A percentile compares a stretch with the other conserved stretches of the same genome.
These are phyloP conservation scores for Cryptosporidium sp. DNA, from an alignment of 169 alveolate species.

Conservation along the genomic window DNA sequence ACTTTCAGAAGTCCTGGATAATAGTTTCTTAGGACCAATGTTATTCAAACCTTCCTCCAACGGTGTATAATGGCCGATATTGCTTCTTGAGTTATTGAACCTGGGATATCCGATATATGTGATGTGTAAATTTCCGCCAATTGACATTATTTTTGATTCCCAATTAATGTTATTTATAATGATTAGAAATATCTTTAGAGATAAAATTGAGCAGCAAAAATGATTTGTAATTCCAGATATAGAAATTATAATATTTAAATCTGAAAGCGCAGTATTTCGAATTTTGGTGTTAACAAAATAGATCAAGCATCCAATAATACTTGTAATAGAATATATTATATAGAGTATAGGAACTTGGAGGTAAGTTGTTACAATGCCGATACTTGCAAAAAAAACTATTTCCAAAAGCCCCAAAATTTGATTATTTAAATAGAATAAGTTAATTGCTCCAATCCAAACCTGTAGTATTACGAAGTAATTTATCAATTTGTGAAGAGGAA, in stretches of 20 bases:
- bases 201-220: conserved; percentile 36
- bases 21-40: not conserved
- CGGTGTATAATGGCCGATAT: not conserved
- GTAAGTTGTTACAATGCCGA: conserved; percentile 3
- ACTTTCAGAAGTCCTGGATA: not conserved
- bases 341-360: conserved; percentile 17
- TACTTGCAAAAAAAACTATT: not conserved
- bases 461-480: conserved; percentile 11
- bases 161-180: conserved; percentile 15
- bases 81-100: not conserved
- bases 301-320: conserved; percentile 15
- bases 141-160: not conserved
- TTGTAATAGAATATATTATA: conserved; percentile 9
- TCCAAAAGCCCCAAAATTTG: conserved; percentile 25
- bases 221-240: conserved; percentile 10
- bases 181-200: conserved; percentile 7
- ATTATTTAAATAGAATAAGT: conserved; percentile 1
- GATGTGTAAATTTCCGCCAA: conserved; percentile 1
- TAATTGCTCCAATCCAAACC: not conserved
- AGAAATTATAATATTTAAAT: conserved; percentile 7
- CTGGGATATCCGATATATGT: not conserved
- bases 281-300: not conserved
- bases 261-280: not conserved
- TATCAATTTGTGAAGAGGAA: not conserved
- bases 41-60: not conserved